Evolutionary conservation across 2,329 filamentous ascomycete genomes (phyloP), one percentile per base, ranked within the genome.

Genomic region (Aureobasidium sp.): DNA sequence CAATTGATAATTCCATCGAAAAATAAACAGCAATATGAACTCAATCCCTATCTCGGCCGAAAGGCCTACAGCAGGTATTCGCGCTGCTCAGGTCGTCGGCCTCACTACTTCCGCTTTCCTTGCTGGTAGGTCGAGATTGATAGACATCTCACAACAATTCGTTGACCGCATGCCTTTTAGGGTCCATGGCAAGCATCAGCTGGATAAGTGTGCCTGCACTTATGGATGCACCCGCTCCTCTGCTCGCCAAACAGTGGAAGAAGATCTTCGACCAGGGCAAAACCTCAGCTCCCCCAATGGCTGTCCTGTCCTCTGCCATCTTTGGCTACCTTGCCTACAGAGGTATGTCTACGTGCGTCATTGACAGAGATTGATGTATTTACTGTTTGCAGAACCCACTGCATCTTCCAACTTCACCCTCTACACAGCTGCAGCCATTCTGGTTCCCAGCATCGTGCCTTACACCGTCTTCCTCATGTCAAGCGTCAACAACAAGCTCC

Each of bases 171-270:
- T n/a, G 9, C 17, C n/a, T 20, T 11, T 20, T 5, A 62, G 60
- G 60, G 8, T 22, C 51, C 6, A 31, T 56, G 15, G 60, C 29
- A 48, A 36, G 49, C 49, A 14, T 62, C 42, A 62, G 60, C 60
- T 55, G n/a, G 42, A 27, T 41, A 15, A 56, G 14, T n/a, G 68
- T 82, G 1, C 84, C 84, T 1, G 77, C 80, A 44, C 71, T 86
- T 9, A 77, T 86, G 63, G 75, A 81, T 63, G 79, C 82, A 0
- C 84, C 84, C 1, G 77, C 80, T 1, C 79, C 79, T 1, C 72
- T 85, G 12, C 78, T 85, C 64, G 79, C 82, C 36, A 76, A 75
- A 42, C 84, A 86, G 72, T 87, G 82, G 82, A 67, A 71, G 63
- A 74, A 69, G 44, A 70, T 77, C 63, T 81, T 74, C 70, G 67